Conservation (phyloP, 108 stramenopile species). For the Cyclotella atomus region DNA sequence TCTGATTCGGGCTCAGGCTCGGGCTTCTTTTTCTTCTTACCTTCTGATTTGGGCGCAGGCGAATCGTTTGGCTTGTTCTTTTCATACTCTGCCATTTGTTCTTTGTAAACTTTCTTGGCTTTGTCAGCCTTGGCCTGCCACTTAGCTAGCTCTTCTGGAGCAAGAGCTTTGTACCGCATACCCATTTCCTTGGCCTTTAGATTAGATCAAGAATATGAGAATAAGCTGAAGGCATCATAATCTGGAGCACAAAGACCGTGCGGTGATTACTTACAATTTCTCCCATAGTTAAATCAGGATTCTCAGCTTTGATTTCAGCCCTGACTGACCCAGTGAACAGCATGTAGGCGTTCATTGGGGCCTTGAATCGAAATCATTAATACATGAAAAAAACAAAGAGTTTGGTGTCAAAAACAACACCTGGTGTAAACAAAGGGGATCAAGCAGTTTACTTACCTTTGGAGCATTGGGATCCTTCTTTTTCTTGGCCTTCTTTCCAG, state of each 20-base stretch:
- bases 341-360: slow-evolving; percentile 66
- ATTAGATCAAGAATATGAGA: background rate
- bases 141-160: slow-evolving; percentile 60
- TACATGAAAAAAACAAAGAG: background rate
- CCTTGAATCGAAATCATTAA: too few species aligned
- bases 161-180: slow-evolving; percentile 59
- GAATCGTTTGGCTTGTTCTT: slow-evolving; percentile 24
- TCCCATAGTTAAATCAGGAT: slow-evolving; percentile 66
- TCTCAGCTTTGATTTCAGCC: slow-evolving; percentile 66
- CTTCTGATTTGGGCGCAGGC: slow-evolving; percentile 19
- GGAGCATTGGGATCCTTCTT: slow-evolving; percentile 55
- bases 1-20: slow-evolving; percentile 37
- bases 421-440: background rate
- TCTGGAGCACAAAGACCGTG: background rate
- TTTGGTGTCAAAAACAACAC: background rate
- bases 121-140: slow-evolving; percentile 67
- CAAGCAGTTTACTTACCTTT: slow-evolving; percentile 9
- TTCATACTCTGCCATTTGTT: slow-evolving; percentile 49
- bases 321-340: slow-evolving; percentile 65
- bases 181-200: slow-evolving; percentile 61
- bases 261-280: slow-evolving; percentile 55
- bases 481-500: slow-evolving; percentile 26
- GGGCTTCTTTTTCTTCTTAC: slow-evolving; percentile 44
- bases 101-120: slow-evolving; percentile 73
- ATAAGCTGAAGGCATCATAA: background rate